Conservation (phyloP, 1,139 yeast genomes). For the Wickerhamomyces sp. region DNA sequence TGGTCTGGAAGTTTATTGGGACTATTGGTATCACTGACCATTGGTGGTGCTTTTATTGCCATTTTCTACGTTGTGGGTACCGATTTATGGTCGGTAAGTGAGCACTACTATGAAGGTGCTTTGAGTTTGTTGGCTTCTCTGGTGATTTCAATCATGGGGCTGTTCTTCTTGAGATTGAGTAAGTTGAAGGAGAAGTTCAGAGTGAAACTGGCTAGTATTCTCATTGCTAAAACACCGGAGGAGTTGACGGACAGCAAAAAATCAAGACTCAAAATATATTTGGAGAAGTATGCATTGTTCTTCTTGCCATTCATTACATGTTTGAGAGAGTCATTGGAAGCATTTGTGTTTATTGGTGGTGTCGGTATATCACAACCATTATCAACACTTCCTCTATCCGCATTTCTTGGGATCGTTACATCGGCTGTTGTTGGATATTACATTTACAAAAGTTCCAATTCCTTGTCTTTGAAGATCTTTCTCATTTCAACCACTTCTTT, state of each 20-base stretch:
- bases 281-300: conserved; percentile 70
- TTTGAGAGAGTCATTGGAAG: conserved; percentile 87
- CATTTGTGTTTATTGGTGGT: conserved; percentile 89
- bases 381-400: conserved; percentile 75
- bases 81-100: conserved; percentile 81
- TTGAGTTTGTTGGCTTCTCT: conserved; percentile 79
- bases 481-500: conserved; percentile 78
- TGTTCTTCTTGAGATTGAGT: conserved; percentile 86
- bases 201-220: conserved; percentile 74
- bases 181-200: conserved; percentile 93
- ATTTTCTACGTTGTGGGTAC: conserved; percentile 73
- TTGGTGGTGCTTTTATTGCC: conserved; percentile 85
- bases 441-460: conserved; percentile 73
- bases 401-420: conserved; percentile 55
- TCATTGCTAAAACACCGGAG: conserved; percentile 11
- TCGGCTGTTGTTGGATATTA: conserved; percentile 63
- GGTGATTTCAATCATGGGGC: conserved; percentile 84
- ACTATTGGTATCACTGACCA: conserved; percentile 61
- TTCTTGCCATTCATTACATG: conserved; percentile 80
- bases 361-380: conserved; percentile 75
- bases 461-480: conserved; percentile 74
- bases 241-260: conserved; percentile 20
- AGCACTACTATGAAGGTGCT: conserved; percentile 92
- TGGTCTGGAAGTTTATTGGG: conserved; percentile 78
- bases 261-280: conserved; percentile 30